Evolutionary conservation across 345 rosid species (phyloP), one percentile per base, ranked within the genome.

Genomic region (Microthlaspi erraticum): DNA sequence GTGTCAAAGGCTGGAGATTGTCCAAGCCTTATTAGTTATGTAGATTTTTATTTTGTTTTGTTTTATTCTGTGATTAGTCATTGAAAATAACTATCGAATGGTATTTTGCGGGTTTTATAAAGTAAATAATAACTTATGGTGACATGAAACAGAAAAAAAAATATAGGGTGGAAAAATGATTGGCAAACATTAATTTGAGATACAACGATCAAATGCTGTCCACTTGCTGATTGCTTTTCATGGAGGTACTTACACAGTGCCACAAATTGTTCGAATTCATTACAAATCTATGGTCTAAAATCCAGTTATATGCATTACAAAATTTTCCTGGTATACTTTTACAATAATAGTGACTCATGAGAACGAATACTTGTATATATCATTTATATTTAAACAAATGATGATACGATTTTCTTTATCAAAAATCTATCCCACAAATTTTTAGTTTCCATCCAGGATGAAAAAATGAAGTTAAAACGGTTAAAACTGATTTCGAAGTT

Each of bases 121-220:
- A 62, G 50, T 34, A 45, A 54, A 66, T 23, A 59, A 33, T 48
- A 49, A 37, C 46, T 2, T 45, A 20, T 64, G 57, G 57, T 46
- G 51, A 53, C 45, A 51, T 9, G 13, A 29, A 14, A 33, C 60
- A 13, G 26, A 10, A 62, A 71, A 31, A n/a, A n/a, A n/a, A n/a
- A n/a, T n/a, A 11, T 46, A 8, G 14, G 61, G 67, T 57, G 72
- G 31, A 43, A 60, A 19, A 66, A 32, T 74, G 18, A 74, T 34
- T 67, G 63, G 73, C 34, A 66, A 73, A n/a, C 60, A 73, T 66
- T 73, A n/a, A 10, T 65, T 58, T 49, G 60, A 66, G 65, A 58
- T 38, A 39, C 20, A 39, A 14, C 31, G 31, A 58, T 66, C 13
- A 66, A 74, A 60, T 59, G 71, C 2, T 59, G 68, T 42, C 73